phyloP scores from a whole-genome alignment of 208 protist genomes.

The Trypanosomatidae sp. region DNA sequence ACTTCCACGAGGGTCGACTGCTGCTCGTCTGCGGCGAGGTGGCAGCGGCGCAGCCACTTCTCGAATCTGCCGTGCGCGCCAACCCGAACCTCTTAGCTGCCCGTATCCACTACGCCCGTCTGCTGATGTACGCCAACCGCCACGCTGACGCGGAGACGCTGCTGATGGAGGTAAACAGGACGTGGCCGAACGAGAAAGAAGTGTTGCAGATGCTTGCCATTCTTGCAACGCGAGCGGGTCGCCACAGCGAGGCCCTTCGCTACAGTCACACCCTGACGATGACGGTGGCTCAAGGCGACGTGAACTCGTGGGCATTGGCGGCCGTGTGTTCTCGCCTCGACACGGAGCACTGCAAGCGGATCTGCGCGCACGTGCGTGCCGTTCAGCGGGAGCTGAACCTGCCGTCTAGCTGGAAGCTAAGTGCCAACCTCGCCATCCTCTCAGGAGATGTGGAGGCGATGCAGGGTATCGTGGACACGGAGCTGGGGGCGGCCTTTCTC shows the following conservation, averaged over 20 bases:
- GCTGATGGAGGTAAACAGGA: slow-evolving; percentile 54
- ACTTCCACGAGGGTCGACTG: slow-evolving; percentile 83
- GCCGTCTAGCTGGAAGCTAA: slow-evolving; percentile 50
- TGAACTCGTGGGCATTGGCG: slow-evolving; percentile 62
- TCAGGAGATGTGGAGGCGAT: slow-evolving; percentile 53
- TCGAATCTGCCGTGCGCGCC: slow-evolving; percentile 58
- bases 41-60: slow-evolving; percentile 43
- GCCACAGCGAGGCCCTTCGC: slow-evolving; percentile 64
- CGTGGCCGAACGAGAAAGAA: slow-evolving; percentile 74
- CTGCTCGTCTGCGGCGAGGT: slow-evolving; percentile 58
- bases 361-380: slow-evolving; percentile 42
- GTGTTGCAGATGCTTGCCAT: slow-evolving; percentile 78
- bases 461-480: slow-evolving; percentile 67
- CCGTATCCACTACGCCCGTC: slow-evolving; percentile 71
- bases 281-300: slow-evolving; percentile 62
- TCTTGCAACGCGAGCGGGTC: slow-evolving; percentile 48
- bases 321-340: slow-evolving; percentile 76
- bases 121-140: slow-evolving; percentile 52
- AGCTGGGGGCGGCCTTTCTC: slow-evolving; percentile 72
- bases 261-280: slow-evolving; percentile 64
- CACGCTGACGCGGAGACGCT: slow-evolving; percentile 49
- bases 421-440: slow-evolving; percentile 66
- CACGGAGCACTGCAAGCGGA: slow-evolving; percentile 35
- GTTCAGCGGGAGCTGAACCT: slow-evolving; percentile 48
- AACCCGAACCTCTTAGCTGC: slow-evolving; percentile 70